Percentiles rank a stretch among this genome's conserved stretches.
Evolutionary conservation across 139 green algal species (phyloP).

Genomic region (Yamagishiella unicocca): DNA sequence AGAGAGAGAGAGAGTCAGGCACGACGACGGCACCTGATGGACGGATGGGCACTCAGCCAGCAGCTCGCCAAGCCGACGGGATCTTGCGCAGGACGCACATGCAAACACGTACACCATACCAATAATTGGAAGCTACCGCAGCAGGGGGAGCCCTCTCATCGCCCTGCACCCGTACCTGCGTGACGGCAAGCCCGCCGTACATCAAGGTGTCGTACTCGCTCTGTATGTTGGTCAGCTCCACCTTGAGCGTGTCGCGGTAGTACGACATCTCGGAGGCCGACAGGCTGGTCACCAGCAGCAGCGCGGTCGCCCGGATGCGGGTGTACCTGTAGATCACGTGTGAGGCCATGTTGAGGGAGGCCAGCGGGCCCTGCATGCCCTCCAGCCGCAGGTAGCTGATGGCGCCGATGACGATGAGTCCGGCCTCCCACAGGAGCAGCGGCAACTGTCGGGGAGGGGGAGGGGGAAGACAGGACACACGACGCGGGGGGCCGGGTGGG

Average conservation of each 20-base stretch:
- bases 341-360: conserved; percentile 49
- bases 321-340: conserved; percentile 53
- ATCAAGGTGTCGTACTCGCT: conserved; percentile 50
- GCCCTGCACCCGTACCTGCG: conserved; percentile 4
- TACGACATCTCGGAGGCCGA: too few species aligned
- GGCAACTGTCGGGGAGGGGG: background rate
- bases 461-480: background rate
- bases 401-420: conserved; percentile 4
- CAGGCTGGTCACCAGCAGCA: conserved; percentile 11
- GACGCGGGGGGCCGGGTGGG: too few species aligned
- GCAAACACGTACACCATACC: too few species aligned
- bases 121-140: too few species aligned
- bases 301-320: background rate
- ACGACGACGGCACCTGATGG: background rate
- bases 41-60: too few species aligned
- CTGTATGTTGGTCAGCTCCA: conserved; percentile 19
- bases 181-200: conserved; percentile 25
- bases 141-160: too few species aligned
- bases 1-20: background rate
- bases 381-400: conserved; percentile 15
- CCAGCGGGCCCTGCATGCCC: conserved; percentile 47
- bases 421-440: conserved; percentile 22
- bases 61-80: too few species aligned
- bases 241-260: background rate
- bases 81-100: too few species aligned